A percentile compares a stretch with the other conserved stretches of the same genome.
These are phyloP conservation scores for Colletotrichum chlorophyti DNA, from an alignment of 2,329 filamentous ascomycete genomes.

Conservation along the genomic window DNA sequence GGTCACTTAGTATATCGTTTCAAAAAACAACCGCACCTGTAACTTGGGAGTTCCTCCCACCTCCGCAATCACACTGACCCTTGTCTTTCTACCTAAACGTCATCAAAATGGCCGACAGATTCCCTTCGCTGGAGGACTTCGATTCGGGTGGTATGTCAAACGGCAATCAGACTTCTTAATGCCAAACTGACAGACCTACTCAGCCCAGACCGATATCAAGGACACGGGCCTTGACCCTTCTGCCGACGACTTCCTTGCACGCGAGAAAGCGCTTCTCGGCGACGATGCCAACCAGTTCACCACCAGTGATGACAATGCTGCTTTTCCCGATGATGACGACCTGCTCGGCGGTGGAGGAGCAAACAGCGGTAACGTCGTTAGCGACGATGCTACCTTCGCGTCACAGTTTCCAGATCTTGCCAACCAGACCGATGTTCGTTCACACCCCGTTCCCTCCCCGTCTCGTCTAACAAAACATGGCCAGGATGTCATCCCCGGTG, in stretches of 20 bases:
- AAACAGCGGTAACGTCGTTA: constrained; percentile 44
- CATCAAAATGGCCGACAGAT: constrained; percentile 74
- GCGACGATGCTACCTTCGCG: constrained; percentile 69
- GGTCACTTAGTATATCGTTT: too few relatives aligned
- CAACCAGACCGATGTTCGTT: constrained; percentile 70
- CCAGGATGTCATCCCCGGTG: constrained; percentile 76
- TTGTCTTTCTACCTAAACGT: constrained; percentile 42
- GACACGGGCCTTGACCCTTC: constrained; percentile 64
- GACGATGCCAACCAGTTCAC: constrained; percentile 94
- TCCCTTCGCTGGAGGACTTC: constrained; percentile 82
- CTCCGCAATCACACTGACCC: constrained; percentile 74
- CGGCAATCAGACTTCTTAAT: not conserved
- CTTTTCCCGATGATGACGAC: constrained; percentile 72
- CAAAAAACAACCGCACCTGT: not conserved
- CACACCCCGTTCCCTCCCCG: not conserved
- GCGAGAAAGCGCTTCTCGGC: constrained; percentile 88
- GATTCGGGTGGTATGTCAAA: constrained; percentile 62
- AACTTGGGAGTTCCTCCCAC: too few relatives aligned
- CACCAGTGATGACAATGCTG: constrained; percentile 73
- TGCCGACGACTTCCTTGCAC: constrained; percentile 84
- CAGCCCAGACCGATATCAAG: constrained; percentile 73
- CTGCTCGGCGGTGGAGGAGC: constrained; percentile 75
- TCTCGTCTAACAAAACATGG: constrained; percentile 12
- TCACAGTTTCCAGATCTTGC: constrained; percentile 87
- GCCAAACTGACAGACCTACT: constrained; percentile 32